Evolutionary conservation across 1,284 basidiomycete species (phyloP), one percentile per base, ranked within the genome.

Genomic region (Ustilago bromivora): DNA sequence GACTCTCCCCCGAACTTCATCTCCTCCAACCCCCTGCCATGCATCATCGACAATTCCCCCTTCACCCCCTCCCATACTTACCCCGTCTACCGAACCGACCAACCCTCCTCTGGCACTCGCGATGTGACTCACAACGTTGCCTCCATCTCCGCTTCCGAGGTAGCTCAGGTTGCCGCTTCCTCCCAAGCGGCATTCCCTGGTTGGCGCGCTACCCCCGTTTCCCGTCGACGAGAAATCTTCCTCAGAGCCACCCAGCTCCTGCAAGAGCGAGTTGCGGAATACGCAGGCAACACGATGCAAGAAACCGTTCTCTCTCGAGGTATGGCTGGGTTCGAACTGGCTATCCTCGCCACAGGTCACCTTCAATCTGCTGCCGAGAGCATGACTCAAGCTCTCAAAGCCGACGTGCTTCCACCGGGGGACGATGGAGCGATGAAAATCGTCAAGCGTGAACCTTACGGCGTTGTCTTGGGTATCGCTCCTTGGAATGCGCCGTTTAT

Each of bases 401-500:
- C 59, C 35, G 78, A 80, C 13, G 36, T 75, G 1, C 54, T 79
- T 4, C 78, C 75, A 4, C 36, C 62, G 28, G 68, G 72, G 11
- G 66, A 56, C 1, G 67, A 70, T 38, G 78, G 75, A 1, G 65
- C 68, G 4, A 51, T 71, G 57, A 79, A 79, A 66, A 60, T 75
- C 34, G 70, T 81, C 46, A 61, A 71, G 32, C 61, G 74, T 11
- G 80, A 79, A 54, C 80, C 80, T 3, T 76, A 43, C 19, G 80
- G 80, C 15, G 74, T 76, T 6, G 73, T 79, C 7, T 41, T 77
- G 3, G 74, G 68, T 11, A 77, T 76, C 28, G 75, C 77, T 2
- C 71, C 85, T 13, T 86, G 85, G 83, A 85, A 85, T 35, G 83
- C 82, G 1, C 85, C 85, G 3, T 68, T 84, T n/a, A 76, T 81